phyloP scores from a whole-genome alignment of 2,329 filamentous ascomycete species.

The Cryoendolithus antarcticus region DNA sequence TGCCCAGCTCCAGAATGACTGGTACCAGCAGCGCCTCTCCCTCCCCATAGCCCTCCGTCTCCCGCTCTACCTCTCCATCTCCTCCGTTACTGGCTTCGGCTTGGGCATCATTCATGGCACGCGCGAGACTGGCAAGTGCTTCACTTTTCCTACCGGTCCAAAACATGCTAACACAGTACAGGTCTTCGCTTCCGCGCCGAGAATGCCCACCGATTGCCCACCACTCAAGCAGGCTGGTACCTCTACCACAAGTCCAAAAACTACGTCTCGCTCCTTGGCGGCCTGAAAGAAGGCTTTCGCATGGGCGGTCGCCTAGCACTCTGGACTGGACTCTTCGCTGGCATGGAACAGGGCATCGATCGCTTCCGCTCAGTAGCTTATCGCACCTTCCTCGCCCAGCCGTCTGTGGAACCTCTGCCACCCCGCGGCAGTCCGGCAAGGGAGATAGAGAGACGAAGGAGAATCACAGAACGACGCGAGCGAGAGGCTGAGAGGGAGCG shows the following conservation, averaged over 20 bases:
- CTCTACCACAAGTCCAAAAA: conserved; percentile 99
- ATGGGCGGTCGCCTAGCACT: conserved; percentile 60
- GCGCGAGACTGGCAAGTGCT: conserved; percentile 12
- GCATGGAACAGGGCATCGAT: conserved; percentile 77
- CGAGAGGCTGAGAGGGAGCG: conserved; percentile 21
- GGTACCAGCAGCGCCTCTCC: conserved; percentile 17
- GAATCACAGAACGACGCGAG: too few species aligned
- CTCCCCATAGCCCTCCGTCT: conserved; percentile 21
- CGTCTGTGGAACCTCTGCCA: too few species aligned
- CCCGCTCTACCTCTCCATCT: conserved; percentile 15
- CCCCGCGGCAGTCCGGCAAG: conserved; percentile 25
- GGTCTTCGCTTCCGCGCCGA: conserved; percentile 84
- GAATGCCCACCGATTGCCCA: conserved; percentile 86
- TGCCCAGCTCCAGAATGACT: too few species aligned
- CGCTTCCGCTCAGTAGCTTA: conserved; percentile 23
- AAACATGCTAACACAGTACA: not conserved
- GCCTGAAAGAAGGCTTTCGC: conserved; percentile 62
- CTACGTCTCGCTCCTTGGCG: conserved; percentile 70
- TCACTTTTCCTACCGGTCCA: too few species aligned
- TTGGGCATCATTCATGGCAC: conserved; percentile 23
- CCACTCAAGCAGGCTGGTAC: conserved; percentile 77
- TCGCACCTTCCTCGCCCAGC: too few species aligned
- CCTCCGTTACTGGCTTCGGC: conserved; percentile 16
- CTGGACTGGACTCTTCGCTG: conserved; percentile 66
- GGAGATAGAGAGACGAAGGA: conserved; percentile 16